A percentile compares a stretch with the other conserved stretches of the same genome.
phyloP scores from a whole-genome alignment of 164 flowering plant genomes.

The Annona cherimola region DNA sequence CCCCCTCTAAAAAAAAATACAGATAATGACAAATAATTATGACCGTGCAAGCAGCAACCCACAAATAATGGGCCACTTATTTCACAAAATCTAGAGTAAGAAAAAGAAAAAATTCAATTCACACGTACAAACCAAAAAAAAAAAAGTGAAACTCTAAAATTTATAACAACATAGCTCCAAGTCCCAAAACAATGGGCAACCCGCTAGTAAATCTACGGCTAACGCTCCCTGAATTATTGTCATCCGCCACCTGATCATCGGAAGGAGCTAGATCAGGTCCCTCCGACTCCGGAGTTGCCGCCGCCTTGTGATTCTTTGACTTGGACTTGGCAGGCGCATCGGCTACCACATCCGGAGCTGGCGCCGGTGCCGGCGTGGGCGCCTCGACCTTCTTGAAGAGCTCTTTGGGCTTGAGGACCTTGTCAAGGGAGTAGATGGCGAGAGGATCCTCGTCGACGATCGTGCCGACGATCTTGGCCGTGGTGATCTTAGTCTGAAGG shows the following conservation, averaged over 20 bases:
- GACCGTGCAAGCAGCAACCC: neutral
- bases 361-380: conserved; percentile 57
- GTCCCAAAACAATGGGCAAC: neutral
- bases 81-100: neutral
- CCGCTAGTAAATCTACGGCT: neutral
- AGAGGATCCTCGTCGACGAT: conserved; percentile 66
- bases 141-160: conserved; percentile 1
- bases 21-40: conserved; percentile 5
- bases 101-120: neutral
- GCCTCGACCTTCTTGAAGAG: conserved; percentile 47
- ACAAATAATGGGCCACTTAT: neutral
- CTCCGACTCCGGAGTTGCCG: conserved; percentile 30
- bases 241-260: conserved; percentile 50
- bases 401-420: conserved; percentile 73
- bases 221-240: conserved; percentile 4
- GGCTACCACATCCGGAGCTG: conserved; percentile 25
- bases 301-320: too few relatives aligned
- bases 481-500: conserved; percentile 49
- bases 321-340: conserved; percentile 29
- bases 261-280: conserved; percentile 49
- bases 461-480: conserved; percentile 62
- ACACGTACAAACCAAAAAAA: conserved; percentile 1
- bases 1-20: conserved; percentile 1
- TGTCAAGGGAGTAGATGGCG: conserved; percentile 50
- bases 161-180: conserved; percentile 2